These are phyloP conservation scores for Populus hybrid DNA, from an alignment of 441 rosid genomes.

Conservation along the genomic window DNA sequence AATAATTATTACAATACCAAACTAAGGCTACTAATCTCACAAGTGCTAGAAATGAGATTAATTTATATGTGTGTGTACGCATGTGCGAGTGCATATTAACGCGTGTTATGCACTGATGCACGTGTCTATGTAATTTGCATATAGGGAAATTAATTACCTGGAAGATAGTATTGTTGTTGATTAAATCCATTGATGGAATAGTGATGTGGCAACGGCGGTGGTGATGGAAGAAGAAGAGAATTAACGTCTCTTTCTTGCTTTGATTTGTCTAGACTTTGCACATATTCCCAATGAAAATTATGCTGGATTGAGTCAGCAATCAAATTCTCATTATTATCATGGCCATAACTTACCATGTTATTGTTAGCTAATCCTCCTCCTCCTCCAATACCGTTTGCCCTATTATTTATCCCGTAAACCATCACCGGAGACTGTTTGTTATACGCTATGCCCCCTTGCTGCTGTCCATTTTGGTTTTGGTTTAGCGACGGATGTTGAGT, in stretches of 20 bases:
- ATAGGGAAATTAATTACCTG: constrained; percentile 25
- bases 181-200: constrained; percentile 4
- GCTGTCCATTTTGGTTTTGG: constrained; percentile 19
- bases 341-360: constrained; percentile 2
- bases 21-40: too few relatives aligned
- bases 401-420: constrained; percentile 4
- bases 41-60: too few relatives aligned
- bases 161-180: constrained; percentile 22
- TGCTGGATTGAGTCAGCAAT: constrained; percentile 23
- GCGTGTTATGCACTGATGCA: background rate
- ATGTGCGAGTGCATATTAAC: background rate
- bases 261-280: constrained; percentile 6
- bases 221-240: background rate
- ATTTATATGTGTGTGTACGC: too few relatives aligned
- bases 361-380: background rate
- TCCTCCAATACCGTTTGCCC: background rate
- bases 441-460: background rate
- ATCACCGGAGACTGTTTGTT: background rate
- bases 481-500: constrained; percentile 13
- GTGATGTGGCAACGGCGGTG: background rate
- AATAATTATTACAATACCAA: too few relatives aligned
- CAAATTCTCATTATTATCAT: constrained; percentile 17
- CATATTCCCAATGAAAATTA: background rate
- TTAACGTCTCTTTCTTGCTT: background rate
- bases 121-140: background rate